These are phyloP conservation scores for Trichosporon sp. DNA, from an alignment of 1,284 basidiomycete genomes.

Conservation along the genomic window DNA sequence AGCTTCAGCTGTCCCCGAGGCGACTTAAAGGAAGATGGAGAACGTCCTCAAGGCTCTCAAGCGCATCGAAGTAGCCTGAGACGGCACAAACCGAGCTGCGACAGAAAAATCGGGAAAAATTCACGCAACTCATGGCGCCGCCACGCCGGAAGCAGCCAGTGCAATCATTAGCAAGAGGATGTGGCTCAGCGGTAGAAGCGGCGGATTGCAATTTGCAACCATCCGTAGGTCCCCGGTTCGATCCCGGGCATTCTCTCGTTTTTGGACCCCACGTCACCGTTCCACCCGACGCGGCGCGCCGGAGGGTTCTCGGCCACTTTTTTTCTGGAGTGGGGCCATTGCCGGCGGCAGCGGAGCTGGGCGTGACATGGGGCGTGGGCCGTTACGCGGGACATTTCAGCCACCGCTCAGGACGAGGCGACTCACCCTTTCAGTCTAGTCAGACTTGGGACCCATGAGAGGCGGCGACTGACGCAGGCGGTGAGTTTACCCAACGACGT, in stretches of 20 bases:
- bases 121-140: not conserved
- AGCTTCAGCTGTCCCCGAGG: too few species aligned
- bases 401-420: not conserved
- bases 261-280: not conserved
- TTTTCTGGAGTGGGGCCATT: not conserved
- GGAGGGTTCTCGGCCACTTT: not conserved
- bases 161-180: not conserved
- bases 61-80: too few species aligned
- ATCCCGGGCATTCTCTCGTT: slow-evolving; percentile 1
- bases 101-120: not conserved
- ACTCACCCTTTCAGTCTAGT: not conserved
- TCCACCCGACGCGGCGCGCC: too few species aligned
- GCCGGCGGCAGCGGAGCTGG: not conserved
- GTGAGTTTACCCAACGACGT: not conserved
- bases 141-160: not conserved
- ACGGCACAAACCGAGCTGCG: not conserved
- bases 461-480: not conserved
- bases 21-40: too few species aligned
- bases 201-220: not conserved
- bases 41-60: too few species aligned
- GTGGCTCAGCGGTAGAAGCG: slow-evolving; percentile 4
- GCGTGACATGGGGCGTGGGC: not conserved
- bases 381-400: not conserved
- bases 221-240: slow-evolving; percentile 2
- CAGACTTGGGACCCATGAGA: too few species aligned